phyloP scores from a whole-genome alignment of 768 basidiomycete genomes.

The Rhizopogon rudus region DNA sequence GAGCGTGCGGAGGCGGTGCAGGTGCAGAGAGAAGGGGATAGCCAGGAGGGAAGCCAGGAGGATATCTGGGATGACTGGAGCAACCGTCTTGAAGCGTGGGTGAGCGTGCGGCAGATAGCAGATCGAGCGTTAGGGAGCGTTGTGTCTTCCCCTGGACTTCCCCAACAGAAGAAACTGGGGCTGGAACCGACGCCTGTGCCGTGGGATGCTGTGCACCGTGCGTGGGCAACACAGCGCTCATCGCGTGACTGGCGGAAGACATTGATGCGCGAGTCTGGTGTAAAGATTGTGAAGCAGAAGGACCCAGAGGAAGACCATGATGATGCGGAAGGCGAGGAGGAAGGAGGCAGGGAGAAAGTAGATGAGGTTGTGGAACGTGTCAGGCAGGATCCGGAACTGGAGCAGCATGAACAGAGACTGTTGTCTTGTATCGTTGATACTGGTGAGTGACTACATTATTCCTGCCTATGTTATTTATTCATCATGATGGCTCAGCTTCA shows the following conservation, averaged over 20 bases:
- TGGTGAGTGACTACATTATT: constrained; percentile 33
- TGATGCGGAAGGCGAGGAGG: constrained; percentile 26
- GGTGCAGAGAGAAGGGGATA: constrained; percentile 5
- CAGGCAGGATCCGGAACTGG: constrained; percentile 70
- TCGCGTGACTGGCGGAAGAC: constrained; percentile 47
- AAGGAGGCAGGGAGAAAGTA: constrained; percentile 24
- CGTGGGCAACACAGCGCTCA: constrained; percentile 58
- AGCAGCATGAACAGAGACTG: constrained; percentile 75
- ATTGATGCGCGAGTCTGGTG: constrained; percentile 53
- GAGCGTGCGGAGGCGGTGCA: constrained; percentile 24
- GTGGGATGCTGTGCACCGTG: constrained; percentile 62
- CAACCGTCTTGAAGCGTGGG: constrained; percentile 61
- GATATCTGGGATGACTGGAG: constrained; percentile 67
- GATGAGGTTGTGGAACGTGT: constrained; percentile 78
- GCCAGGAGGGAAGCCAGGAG: constrained; percentile 2
- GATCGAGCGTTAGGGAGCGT: constrained; percentile 73
- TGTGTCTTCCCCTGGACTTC: constrained; percentile 28
- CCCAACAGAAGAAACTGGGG: constrained; percentile 6
- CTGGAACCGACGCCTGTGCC: constrained; percentile 52
- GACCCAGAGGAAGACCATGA: constrained; percentile 26
- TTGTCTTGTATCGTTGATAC: constrained; percentile 85
- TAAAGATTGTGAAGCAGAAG: constrained; percentile 29
- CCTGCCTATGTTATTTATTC: not conserved
- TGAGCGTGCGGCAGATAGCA: constrained; percentile 64
- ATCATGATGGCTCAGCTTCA: constrained; percentile 38